These are phyloP conservation scores for Hyaloperonospora brassicae DNA, from an alignment of 352 stramenopile genomes.

Conservation along the genomic window DNA sequence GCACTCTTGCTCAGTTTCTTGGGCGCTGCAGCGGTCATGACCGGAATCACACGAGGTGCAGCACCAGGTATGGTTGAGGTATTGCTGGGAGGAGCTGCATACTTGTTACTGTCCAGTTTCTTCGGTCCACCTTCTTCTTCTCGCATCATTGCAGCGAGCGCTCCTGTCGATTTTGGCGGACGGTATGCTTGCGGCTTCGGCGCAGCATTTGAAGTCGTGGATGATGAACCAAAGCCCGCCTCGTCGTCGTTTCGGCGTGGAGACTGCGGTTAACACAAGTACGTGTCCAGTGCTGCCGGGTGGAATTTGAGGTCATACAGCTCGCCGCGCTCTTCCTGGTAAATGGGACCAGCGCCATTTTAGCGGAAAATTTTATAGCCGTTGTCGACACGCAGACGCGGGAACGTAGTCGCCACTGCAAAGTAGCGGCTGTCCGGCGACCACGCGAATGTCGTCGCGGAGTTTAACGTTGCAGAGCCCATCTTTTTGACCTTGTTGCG, in stretches of 20 bases:
- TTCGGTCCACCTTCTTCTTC: slow-evolving; percentile 68
- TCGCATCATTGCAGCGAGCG: slow-evolving; percentile 91
- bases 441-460: slow-evolving; percentile 84
- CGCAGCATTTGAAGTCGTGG: slow-evolving; percentile 33
- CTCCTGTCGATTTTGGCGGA: slow-evolving; percentile 80
- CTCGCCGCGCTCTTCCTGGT: slow-evolving; percentile 73
- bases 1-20: slow-evolving; percentile 78
- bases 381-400: slow-evolving; percentile 98
- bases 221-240: slow-evolving; percentile 32
- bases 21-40: slow-evolving; percentile 44
- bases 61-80: slow-evolving; percentile 37
- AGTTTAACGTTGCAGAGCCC: slow-evolving; percentile 73
- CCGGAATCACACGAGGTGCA: slow-evolving; percentile 44
- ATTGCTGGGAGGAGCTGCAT: slow-evolving; percentile 39
- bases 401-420: slow-evolving; percentile 92
- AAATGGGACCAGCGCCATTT: slow-evolving; percentile 87
- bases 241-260: slow-evolving; percentile 59
- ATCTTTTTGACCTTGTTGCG: slow-evolving; percentile 95
- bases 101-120: slow-evolving; percentile 84
- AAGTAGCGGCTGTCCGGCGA: slow-evolving; percentile 93
- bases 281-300: slow-evolving; percentile 61
- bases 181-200: slow-evolving; percentile 79
- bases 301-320: slow-evolving; percentile 86
- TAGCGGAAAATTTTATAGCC: slow-evolving; percentile 95
- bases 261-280: slow-evolving; percentile 83